phyloP scores from a whole-genome alignment of 1,284 basidiomycete species.

The Fomitopsis palustris region DNA sequence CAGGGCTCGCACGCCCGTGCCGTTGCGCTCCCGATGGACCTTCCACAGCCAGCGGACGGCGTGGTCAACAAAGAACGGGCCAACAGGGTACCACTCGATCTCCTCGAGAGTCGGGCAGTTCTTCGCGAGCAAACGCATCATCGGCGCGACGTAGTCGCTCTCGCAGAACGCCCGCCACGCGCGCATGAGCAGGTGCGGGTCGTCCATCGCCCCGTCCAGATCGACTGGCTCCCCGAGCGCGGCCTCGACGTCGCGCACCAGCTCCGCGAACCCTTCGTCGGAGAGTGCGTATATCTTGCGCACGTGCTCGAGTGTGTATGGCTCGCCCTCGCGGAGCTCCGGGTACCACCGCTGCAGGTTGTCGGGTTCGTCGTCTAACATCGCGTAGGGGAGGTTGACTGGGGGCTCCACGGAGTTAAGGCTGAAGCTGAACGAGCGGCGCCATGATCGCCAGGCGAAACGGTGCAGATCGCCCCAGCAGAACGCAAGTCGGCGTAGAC shows the following conservation, averaged over 20 bases:
- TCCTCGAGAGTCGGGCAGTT: conserved; percentile 15
- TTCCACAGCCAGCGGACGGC: conserved; percentile 6
- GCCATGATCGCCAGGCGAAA: background rate
- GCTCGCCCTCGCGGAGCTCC: background rate
- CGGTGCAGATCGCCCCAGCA: background rate
- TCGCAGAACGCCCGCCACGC: conserved; percentile 9
- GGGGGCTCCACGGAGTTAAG: background rate
- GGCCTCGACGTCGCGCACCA: background rate
- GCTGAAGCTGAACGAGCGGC: background rate
- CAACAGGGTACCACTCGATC: conserved; percentile 14
- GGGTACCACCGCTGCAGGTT: background rate
- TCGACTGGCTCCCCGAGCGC: background rate
- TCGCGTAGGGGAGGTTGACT: background rate
- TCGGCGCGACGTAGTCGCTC: background rate
- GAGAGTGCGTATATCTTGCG: background rate
- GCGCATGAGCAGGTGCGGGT: conserved; percentile 6
- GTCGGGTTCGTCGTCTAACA: background rate
- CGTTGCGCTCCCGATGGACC: background rate
- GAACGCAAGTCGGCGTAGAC: background rate
- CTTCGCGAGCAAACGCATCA: conserved; percentile 6
- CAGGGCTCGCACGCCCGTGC: background rate
- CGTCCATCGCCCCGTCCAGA: background rate
- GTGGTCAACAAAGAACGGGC: background rate
- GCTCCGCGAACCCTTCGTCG: background rate
- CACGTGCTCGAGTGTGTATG: background rate